A percentile compares a stretch with the other conserved stretches of the same genome.
Conservation (phyloP, 139 green algal species). For the Desmodesmus armatus region DNA sequence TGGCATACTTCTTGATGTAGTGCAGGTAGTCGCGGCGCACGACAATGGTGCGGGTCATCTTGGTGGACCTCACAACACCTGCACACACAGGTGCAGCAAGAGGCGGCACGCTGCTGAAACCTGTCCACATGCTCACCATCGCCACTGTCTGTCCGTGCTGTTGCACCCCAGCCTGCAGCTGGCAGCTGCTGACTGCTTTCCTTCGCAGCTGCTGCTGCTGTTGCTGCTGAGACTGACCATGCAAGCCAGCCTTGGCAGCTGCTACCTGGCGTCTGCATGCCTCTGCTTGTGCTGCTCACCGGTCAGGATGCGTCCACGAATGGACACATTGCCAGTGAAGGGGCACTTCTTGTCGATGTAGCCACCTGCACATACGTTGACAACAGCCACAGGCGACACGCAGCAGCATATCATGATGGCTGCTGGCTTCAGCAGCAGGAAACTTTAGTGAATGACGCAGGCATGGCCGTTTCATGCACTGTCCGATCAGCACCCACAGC, state of each 20-base stretch:
- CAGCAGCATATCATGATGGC: too few relatives aligned
- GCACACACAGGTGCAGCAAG: too few relatives aligned
- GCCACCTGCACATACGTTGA: conserved; percentile 73
- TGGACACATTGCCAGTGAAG: conserved; percentile 99
- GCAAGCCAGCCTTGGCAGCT: too few relatives aligned
- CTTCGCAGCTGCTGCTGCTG: background rate
- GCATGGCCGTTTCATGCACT: too few relatives aligned
- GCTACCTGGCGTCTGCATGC: too few relatives aligned
- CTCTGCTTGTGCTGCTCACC: conserved; percentile 56
- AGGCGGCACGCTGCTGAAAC: too few relatives aligned
- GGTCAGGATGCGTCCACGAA: conserved; percentile 96
- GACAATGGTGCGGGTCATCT: conserved; percentile 99
- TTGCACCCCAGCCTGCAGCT: background rate
- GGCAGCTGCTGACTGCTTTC: background rate
- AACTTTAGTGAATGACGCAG: too few relatives aligned
- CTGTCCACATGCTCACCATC: background rate
- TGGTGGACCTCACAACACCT: conserved; percentile 93
- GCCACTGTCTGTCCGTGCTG: background rate
- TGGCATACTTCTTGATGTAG: conserved; percentile 98
- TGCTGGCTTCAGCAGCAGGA: too few relatives aligned
- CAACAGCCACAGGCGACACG: background rate
- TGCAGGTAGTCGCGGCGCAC: conserved; percentile 98
- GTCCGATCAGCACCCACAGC: too few relatives aligned
- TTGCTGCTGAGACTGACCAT: background rate
- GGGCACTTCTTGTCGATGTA: conserved; percentile 99